Percentiles rank a stretch among this genome's conserved stretches.
Evolutionary conservation across 2,329 filamentous ascomycete species (phyloP).

Genomic region (Verticillium longisporum): DNA sequence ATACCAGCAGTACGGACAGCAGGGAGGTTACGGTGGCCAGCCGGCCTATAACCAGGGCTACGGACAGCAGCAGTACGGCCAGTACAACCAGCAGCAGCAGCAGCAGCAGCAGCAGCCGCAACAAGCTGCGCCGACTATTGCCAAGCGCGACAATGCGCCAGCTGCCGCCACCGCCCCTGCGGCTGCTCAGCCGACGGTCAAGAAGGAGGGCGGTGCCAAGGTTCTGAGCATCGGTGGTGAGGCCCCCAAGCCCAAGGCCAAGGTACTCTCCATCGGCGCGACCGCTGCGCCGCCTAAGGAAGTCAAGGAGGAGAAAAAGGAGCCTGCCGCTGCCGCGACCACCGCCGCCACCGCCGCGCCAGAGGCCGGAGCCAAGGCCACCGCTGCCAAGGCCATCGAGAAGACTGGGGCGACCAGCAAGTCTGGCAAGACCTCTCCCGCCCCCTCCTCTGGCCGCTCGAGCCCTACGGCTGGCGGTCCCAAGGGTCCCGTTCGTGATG

Average conservation of each 20-base stretch:
- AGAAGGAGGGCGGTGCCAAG: constrained; percentile 53
- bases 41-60: constrained; percentile 37
- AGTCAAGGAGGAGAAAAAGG: constrained; percentile 40
- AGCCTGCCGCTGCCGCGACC: constrained; percentile 22
- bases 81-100: constrained; percentile 40
- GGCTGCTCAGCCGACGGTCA: constrained; percentile 41
- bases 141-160: constrained; percentile 24
- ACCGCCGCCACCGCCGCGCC: constrained; percentile 19
- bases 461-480: constrained; percentile 64
- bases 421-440: constrained; percentile 70
- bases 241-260: constrained; percentile 45
- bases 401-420: constrained; percentile 66
- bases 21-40: constrained; percentile 41
- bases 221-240: constrained; percentile 58
- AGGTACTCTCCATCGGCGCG: constrained; percentile 38
- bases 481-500: constrained; percentile 50
- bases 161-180: constrained; percentile 10
- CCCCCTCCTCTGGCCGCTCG: constrained; percentile 75
- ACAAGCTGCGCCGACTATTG: constrained; percentile 42
- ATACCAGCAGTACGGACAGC: constrained; percentile 38
- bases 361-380: constrained; percentile 75
- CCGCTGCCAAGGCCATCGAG: constrained; percentile 83
- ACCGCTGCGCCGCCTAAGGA: constrained; percentile 27
- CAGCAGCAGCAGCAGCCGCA: constrained; percentile 48
- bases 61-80: constrained; percentile 32